Evolutionary conservation across 2,329 filamentous ascomycete genomes (phyloP), one percentile per base, ranked within the genome.

Genomic region (Cladobotryum protrusum): DNA sequence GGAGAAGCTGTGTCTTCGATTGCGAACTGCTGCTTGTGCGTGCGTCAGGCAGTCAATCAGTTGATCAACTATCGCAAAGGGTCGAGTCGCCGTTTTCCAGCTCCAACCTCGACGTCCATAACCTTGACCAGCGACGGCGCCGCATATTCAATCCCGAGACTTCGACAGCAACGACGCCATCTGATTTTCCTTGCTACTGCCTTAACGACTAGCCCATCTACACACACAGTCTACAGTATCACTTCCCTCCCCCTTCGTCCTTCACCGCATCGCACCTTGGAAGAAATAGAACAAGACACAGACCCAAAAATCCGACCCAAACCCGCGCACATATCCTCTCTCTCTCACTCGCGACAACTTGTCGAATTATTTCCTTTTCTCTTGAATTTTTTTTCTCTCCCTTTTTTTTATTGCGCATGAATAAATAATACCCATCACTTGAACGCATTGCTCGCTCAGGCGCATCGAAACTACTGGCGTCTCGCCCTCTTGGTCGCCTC

Each of bases 1-100:
- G 47, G 50, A 52, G 49, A 44, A 29, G 50, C 43, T 37, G 50
- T 45, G 35, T 49, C 46, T 43, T 37, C 20, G 42, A 52, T 45
- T 49, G 50, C 50, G 47, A 52, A 45, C 42, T 52, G 43, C 43
- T 36, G 19, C 42, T 32, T 29, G 24, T 29, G 24, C 24, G 24
- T 29, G 24, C 24, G 6, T 29, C 20, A 24, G 7, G 4, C 20
- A 24, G 20, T 24, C 24, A 29, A 9, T 29, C 24, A 29, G 24
- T 20, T 17, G 13, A 19, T 14, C 15, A n/a, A 42, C 43, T 40
- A 43, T 47, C 44, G 44, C 33, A 29, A 4, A 42, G 35, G n/a
- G 13, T 45, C 35, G 40, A 44, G 29, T 20, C 41, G 45, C 12
- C 29, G 33, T 33, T 34, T 17, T 12, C 44, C 35, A 19, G 35